These are phyloP conservation scores for Epichloe elymi DNA, from an alignment of 2,329 filamentous ascomycete genomes.

Conservation along the genomic window DNA sequence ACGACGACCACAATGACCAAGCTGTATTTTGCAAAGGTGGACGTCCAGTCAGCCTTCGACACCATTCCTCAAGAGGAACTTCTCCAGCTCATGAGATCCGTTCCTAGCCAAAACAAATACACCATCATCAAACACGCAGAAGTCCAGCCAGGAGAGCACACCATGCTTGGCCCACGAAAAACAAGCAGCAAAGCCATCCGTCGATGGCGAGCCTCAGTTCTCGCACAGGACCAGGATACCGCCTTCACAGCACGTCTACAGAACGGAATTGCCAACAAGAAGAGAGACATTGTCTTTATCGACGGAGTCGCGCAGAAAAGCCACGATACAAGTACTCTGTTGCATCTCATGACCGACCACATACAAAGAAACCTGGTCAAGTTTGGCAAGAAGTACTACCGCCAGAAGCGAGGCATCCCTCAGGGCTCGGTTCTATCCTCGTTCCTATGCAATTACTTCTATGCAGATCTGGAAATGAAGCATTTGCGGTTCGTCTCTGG, in stretches of 20 bases:
- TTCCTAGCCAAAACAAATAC: constrained; percentile 48
- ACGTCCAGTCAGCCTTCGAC: constrained; percentile 88
- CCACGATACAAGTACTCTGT: constrained; percentile 44
- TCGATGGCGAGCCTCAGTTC: constrained; percentile 41
- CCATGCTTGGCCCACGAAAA: constrained; percentile 9
- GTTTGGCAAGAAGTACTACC: constrained; percentile 77
- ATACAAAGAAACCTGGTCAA: constrained; percentile 76
- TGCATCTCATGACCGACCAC: constrained; percentile 64
- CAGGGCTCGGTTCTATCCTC: constrained; percentile 85
- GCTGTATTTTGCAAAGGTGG: constrained; percentile 83
- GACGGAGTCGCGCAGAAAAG: constrained; percentile 48
- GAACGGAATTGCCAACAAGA: constrained; percentile 24
- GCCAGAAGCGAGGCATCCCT: constrained; percentile 79
- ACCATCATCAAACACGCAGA: constrained; percentile 62
- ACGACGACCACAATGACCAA: constrained; percentile 18
- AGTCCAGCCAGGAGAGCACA: constrained; percentile 37
- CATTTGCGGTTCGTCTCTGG: constrained; percentile 51
- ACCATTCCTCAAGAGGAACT: constrained; percentile 77
- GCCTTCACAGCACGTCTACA: constrained; percentile 34
- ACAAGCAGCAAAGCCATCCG: constrained; percentile 25
- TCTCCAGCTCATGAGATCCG: constrained; percentile 49
- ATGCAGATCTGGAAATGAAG: constrained; percentile 68
- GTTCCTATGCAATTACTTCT: constrained; percentile 89
- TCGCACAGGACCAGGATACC: constrained; percentile 25
- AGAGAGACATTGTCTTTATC: constrained; percentile 64